Percentiles rank a stretch among this genome's conserved stretches.
Conservation (phyloP, 345 rosid species). For the Kernera saxatilis region DNA sequence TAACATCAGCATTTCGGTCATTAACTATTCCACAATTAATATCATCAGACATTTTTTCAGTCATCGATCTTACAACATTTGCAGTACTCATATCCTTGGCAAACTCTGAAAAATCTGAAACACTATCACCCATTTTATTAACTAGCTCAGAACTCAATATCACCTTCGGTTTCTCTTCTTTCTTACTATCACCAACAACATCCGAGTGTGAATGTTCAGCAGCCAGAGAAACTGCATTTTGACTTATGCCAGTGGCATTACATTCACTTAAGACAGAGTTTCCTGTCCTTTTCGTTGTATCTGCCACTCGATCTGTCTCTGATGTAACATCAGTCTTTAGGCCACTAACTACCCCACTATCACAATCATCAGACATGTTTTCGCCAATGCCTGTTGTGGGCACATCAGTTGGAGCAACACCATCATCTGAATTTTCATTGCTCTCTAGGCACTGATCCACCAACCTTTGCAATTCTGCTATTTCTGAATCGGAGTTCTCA, state of each 20-base stretch:
- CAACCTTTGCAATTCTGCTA: slow-evolving; percentile 27
- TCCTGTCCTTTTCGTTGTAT: slow-evolving; percentile 25
- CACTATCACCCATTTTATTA: slow-evolving; percentile 26
- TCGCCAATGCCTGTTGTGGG: slow-evolving; percentile 15
- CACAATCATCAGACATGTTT: slow-evolving; percentile 27
- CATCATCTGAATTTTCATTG: slow-evolving; percentile 37
- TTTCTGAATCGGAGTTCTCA: slow-evolving; percentile 34
- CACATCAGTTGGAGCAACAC: slow-evolving; percentile 4
- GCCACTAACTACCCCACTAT: slow-evolving; percentile 19
- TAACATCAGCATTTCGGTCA: neutral
- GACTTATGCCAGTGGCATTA: slow-evolving; percentile 24
- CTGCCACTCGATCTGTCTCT: slow-evolving; percentile 30
- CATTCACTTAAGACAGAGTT: slow-evolving; percentile 23
- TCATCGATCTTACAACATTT: neutral
- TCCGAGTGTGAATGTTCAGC: slow-evolving; percentile 14
- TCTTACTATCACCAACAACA: slow-evolving; percentile 27
- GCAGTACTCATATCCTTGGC: neutral
- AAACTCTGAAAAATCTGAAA: slow-evolving; percentile 8
- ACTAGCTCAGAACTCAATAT: slow-evolving; percentile 16
- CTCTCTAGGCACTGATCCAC: slow-evolving; percentile 39
- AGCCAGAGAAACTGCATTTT: slow-evolving; percentile 25
- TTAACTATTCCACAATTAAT: neutral
- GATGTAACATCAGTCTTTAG: slow-evolving; percentile 27
- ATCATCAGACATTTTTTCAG: slow-evolving; percentile 26
- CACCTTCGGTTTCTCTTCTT: slow-evolving; percentile 27